phyloP scores from a whole-genome alignment of 2,329 filamentous ascomycete species.

The Whalleya microplaca region DNA sequence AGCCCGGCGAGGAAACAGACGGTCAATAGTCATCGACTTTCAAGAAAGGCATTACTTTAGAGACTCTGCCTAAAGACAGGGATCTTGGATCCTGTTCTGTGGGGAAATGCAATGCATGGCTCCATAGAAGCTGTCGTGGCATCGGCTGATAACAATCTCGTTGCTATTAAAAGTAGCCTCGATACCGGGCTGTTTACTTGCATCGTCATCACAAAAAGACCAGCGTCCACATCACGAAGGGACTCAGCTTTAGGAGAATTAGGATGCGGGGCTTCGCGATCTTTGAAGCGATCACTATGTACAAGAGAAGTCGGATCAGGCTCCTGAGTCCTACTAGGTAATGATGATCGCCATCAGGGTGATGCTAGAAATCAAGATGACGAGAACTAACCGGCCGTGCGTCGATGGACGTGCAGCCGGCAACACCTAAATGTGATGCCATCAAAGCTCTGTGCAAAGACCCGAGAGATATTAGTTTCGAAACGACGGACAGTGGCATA shows the following conservation, averaged over 20 bases:
- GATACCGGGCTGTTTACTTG: conserved; percentile 1
- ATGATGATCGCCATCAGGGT: not conserved
- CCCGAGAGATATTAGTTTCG: conserved; percentile 11
- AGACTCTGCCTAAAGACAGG: conserved; percentile 19
- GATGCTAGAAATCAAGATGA: not conserved
- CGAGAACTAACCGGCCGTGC: not conserved
- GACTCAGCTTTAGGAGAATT: not conserved
- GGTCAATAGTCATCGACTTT: conserved; percentile 18
- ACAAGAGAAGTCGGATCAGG: not conserved
- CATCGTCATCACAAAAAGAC: conserved; percentile 7
- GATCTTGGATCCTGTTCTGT: conserved; percentile 20
- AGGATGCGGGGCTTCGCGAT: not conserved
- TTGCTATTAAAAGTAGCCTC: conserved; percentile 1
- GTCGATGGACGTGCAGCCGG: not conserved
- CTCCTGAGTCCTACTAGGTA: not conserved
- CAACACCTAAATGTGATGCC: not conserved
- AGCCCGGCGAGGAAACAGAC: conserved; percentile 4
- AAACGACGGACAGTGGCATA: conserved; percentile 21
- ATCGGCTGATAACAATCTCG: conserved; percentile 28
- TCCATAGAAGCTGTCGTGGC: conserved; percentile 3
- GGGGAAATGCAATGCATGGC: conserved; percentile 24
- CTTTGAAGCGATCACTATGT: not conserved
- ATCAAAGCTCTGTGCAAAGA: not conserved
- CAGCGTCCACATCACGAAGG: not conserved
- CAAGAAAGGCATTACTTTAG: conserved; percentile 19